These are phyloP conservation scores for Trypanosomatidae sp. DNA, from an alignment of 208 protist genomes.

Conservation along the genomic window DNA sequence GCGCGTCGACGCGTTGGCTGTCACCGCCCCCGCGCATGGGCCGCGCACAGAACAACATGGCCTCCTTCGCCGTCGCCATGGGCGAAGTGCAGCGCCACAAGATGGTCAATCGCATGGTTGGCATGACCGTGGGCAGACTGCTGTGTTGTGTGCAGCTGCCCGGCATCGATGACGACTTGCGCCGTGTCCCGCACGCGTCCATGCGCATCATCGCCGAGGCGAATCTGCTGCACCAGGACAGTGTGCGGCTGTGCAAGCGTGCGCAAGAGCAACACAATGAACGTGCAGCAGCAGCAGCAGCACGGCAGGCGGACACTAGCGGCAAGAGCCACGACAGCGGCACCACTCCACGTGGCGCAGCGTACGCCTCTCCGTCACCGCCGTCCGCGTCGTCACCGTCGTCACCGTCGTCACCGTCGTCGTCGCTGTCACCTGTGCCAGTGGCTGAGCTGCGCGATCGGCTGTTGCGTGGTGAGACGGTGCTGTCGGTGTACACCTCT, in stretches of 20 bases:
- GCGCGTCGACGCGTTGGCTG: constrained; percentile 45
- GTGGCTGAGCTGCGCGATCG: constrained; percentile 4
- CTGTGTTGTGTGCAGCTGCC: constrained; percentile 31
- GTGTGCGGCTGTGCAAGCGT: too few species aligned
- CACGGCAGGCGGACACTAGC: neutral
- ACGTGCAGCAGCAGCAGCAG: neutral
- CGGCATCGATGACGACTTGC: constrained; percentile 19
- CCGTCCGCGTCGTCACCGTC: too few species aligned
- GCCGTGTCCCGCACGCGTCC: constrained; percentile 3
- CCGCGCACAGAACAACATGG: constrained; percentile 9
- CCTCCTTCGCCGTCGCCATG: constrained; percentile 27
- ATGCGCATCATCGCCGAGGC: constrained; percentile 7
- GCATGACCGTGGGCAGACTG: constrained; percentile 35
- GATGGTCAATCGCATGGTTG: constrained; percentile 40
- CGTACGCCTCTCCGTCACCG: too few species aligned
- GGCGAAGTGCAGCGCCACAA: constrained; percentile 39
- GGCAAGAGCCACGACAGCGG: too few species aligned
- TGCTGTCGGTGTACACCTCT: constrained; percentile 2
- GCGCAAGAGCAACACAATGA: constrained; percentile 2
- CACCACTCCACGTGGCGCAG: too few species aligned
- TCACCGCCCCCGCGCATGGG: constrained; percentile 11
- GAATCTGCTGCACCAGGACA: constrained; percentile 13
- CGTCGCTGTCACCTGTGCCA: constrained; percentile 2
- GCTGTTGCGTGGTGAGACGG: constrained; percentile 1
- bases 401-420: too few species aligned